Evolutionary conservation across 148 eudicot species (phyloP).

Genomic region (Arbutus unedo): DNA sequence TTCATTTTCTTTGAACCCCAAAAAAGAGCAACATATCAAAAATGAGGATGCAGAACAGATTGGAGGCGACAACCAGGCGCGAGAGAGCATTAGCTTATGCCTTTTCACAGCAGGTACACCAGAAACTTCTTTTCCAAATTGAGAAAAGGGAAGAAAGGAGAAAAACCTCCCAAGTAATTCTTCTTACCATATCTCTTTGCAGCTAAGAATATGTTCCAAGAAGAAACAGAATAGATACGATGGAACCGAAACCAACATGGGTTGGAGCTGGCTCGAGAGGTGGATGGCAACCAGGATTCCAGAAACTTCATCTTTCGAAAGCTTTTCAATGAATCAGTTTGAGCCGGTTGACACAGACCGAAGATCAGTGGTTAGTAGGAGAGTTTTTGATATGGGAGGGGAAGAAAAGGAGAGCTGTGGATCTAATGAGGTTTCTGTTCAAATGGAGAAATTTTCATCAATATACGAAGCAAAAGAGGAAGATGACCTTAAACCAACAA

Average conservation of each 20-base stretch:
- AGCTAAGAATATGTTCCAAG: slow-evolving; percentile 77
- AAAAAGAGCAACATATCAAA: slow-evolving; percentile 45
- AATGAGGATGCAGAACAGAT: slow-evolving; percentile 59
- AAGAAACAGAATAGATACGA: slow-evolving; percentile 46
- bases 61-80: slow-evolving; percentile 85
- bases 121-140: background rate
- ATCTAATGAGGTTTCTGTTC: slow-evolving; percentile 70
- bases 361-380: slow-evolving; percentile 29
- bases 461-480: slow-evolving; percentile 23
- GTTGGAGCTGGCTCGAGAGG: slow-evolving; percentile 91
- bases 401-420: slow-evolving; percentile 89
- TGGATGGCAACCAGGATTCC: slow-evolving; percentile 89
- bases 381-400: slow-evolving; percentile 40
- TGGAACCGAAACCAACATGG: slow-evolving; percentile 48
- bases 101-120: slow-evolving; percentile 77
- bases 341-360: slow-evolving; percentile 27
- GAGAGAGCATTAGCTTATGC: slow-evolving; percentile 91
- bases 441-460: slow-evolving; percentile 22
- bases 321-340: slow-evolving; percentile 32
- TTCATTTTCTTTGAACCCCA: background rate
- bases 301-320: slow-evolving; percentile 41
- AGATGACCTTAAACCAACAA: slow-evolving; percentile 14
- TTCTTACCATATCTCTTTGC: slow-evolving; percentile 5
- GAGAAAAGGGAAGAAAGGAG: background rate
- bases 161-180: background rate